Conservation (phyloP, 768 basidiomycete species). For the Gautieria morchelliformis region DNA sequence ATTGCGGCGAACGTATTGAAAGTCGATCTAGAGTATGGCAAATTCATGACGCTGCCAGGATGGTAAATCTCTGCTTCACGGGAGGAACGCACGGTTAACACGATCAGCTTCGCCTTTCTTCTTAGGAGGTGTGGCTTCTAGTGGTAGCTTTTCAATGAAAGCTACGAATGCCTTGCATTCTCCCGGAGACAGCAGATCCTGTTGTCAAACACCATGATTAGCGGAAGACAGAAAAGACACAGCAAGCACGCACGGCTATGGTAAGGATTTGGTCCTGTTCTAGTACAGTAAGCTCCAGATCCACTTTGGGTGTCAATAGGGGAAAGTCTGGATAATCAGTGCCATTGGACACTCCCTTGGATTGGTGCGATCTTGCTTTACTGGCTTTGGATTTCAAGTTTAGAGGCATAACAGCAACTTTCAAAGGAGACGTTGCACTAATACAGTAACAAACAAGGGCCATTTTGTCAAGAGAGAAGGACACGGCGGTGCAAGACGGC, state of each 20-base stretch:
- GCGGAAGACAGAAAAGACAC: not conserved
- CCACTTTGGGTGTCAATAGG: slow-evolving; percentile 31
- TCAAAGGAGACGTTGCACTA: too few species aligned
- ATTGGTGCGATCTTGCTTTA: not conserved
- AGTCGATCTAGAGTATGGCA: slow-evolving; percentile 39
- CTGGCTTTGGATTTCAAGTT: not conserved
- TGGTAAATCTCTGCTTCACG: not conserved
- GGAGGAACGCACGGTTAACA: slow-evolving; percentile 45
- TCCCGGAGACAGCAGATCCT: slow-evolving; percentile 47
- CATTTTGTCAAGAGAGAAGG: too few species aligned
- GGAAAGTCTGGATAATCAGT: slow-evolving; percentile 29
- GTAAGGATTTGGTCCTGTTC: slow-evolving; percentile 59
- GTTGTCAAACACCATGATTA: not conserved
- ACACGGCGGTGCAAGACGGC: too few species aligned
- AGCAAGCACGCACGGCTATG: slow-evolving; percentile 36
- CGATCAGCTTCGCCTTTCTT: slow-evolving; percentile 65
- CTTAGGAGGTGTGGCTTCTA: slow-evolving; percentile 61
- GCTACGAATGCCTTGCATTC: slow-evolving; percentile 55
- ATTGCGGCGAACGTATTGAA: slow-evolving; percentile 46
- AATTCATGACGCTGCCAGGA: not conserved
- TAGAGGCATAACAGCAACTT: not conserved
- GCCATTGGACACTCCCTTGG: not conserved
- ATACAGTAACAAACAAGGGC: too few species aligned
- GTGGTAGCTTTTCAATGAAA: slow-evolving; percentile 49
- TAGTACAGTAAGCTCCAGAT: slow-evolving; percentile 36